Evolutionary conservation across 140 eudicot genomes (phyloP), one percentile per base, ranked within the genome.

Genomic region (Erigeron philadelphicus): DNA sequence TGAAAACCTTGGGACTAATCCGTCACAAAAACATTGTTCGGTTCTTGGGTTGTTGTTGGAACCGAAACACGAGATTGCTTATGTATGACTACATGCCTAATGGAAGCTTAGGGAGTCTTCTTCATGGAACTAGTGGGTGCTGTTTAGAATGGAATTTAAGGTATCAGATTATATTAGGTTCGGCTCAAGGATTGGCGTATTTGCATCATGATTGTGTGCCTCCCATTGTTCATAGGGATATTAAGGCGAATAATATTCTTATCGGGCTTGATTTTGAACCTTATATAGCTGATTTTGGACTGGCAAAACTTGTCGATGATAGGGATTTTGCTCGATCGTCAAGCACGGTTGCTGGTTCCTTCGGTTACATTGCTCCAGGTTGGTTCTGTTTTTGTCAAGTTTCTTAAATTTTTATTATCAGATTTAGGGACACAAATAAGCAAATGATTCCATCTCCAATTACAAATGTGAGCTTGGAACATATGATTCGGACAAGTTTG

Each of bases 41-140:
- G 76, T 88, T 88, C 61, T 60, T 88, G 70, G 96, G 93, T 44
- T 88, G 96, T 72, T 88, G 96, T 45, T 88, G 93, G 96, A 88
- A 85, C 58, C 78, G 71, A 62, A 80, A 76, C 74, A 88, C 93
- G 9, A 75, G 84, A 68, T 31, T 88, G 78, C 93, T 88, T 11
- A 85, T 88, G 96, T 88, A 88, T 53, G 96, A 88, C 67, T 88
- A 85, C 78, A 85, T 88, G 93, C 89, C 96, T 38, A 85, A 88
- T 35, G 96, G 96, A 25, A 88, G 96, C 71, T 80, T 88, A 49
- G 96, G 96, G 7, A 79, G 93, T 40, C 42, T 88, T 31, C 89
- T 88, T 23, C 96, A 88, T 46, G 96, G 79, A 13, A 76, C 59
- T 8, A 79, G 71, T 61, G 88, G 89, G 3, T 81, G 89, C 38